These are phyloP conservation scores for Phialophora chinensis DNA, from an alignment of 2,329 filamentous ascomycete genomes.

Conservation along the genomic window DNA sequence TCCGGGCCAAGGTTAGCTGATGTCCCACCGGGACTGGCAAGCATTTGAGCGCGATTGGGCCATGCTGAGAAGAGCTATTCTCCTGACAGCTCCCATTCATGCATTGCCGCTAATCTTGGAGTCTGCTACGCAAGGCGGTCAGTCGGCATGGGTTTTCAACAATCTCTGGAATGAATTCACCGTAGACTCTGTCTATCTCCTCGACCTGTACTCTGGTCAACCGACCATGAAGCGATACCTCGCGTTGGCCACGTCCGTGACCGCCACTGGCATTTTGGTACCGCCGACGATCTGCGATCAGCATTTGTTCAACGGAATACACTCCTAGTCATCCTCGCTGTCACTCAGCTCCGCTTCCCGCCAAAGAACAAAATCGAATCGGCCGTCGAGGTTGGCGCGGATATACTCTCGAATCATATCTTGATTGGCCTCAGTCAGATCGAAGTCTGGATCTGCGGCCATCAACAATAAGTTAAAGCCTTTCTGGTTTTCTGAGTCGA, in stretches of 20 bases:
- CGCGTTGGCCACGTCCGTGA: not conserved
- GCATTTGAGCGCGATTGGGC: not conserved
- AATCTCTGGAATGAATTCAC: not conserved
- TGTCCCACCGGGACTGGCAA: not conserved
- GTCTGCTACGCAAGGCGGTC: not conserved
- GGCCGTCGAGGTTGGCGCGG: conserved; percentile 34
- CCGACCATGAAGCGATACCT: not conserved
- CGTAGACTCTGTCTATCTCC: not conserved
- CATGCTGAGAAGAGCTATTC: not conserved
- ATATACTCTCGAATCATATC: conserved; percentile 42
- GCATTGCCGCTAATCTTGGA: not conserved
- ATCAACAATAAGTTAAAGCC: conserved; percentile 44
- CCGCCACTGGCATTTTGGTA: not conserved
- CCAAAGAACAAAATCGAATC: conserved; percentile 40
- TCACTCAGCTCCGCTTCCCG: conserved; percentile 37
- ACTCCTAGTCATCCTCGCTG: conserved; percentile 36
- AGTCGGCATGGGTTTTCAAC: not conserved
- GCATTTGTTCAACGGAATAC: not conserved
- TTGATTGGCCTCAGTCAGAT: conserved; percentile 42
- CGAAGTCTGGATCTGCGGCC: conserved; percentile 37
- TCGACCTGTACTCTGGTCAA: not conserved
- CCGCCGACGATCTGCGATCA: not conserved
- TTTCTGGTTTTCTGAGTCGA: conserved; percentile 41
- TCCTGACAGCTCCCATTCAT: not conserved
- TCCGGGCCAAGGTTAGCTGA: conserved; percentile 4